Conservation (phyloP, 345 rosid species). For the Gynandropsis gynandra region DNA sequence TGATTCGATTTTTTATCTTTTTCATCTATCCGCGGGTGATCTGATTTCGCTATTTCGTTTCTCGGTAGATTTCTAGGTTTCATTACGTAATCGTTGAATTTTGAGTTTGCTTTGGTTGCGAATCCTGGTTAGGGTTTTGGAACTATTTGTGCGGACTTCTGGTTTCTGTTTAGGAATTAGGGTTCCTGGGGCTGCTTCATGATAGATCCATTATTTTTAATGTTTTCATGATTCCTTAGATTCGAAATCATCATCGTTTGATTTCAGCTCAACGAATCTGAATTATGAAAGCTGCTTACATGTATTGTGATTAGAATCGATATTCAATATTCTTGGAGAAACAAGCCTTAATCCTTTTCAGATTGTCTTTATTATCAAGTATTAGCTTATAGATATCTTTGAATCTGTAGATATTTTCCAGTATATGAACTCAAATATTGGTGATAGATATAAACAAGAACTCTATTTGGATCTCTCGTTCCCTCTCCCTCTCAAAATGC, state of each 20-base stretch:
- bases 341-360: no score
- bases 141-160: not conserved
- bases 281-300: not conserved
- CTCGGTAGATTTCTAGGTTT: conserved; percentile 23
- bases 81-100: conserved; percentile 10
- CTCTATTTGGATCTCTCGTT: conserved; percentile 2
- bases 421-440: no score
- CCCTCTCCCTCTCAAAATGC: conserved; percentile 15
- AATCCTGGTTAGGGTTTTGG: not conserved
- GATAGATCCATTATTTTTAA: conserved; percentile 10
- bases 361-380: no score
- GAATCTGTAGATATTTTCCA: no score
- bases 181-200: conserved; percentile 3
- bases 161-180: conserved; percentile 9
- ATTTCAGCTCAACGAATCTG: conserved; percentile 1
- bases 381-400: no score
- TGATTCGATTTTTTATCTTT: not conserved
- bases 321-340: no score
- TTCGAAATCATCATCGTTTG: not conserved
- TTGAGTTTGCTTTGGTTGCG: conserved; percentile 4
- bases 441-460: no score
- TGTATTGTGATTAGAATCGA: no score
- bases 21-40: not conserved
- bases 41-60: conserved; percentile 6
- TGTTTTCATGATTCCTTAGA: not conserved